Evolutionary conservation across 768 basidiomycete species (phyloP).

Genomic region (Russula ochroleuca): DNA sequence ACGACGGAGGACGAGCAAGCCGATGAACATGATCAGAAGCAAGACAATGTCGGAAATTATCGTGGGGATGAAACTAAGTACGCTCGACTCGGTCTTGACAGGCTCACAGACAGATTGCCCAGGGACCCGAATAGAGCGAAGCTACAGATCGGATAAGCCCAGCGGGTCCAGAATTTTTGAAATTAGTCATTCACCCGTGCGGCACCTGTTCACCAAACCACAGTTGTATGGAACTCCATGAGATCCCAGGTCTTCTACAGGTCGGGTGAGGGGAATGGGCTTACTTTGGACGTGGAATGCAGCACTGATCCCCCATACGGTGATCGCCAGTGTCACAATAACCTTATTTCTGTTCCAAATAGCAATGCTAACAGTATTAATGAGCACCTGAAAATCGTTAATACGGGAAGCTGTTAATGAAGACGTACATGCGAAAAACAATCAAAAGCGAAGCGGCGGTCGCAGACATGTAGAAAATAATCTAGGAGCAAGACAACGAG

Average conservation of each 20-base stretch:
- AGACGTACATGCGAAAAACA: slow-evolving; percentile 8
- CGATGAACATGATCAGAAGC: slow-evolving; percentile 10
- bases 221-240: not conserved
- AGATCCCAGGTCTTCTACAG: not conserved
- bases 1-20: not conserved
- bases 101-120: not conserved
- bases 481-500: not conserved
- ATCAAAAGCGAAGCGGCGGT: not conserved
- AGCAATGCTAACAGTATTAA: not conserved
- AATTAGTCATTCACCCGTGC: not conserved
- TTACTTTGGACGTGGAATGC: not conserved
- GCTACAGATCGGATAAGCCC: not conserved
- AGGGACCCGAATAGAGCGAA: not conserved
- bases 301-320: not conserved
- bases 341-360: slow-evolving; percentile 4
- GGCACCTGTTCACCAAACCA: not conserved
- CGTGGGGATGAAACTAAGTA: not conserved
- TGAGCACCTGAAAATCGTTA: not conserved
- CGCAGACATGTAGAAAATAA: not conserved
- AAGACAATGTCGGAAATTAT: not conserved
- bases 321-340: not conserved
- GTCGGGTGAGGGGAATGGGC: not conserved
- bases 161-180: not conserved
- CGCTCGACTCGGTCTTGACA: too few relatives aligned
- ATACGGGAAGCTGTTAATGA: too few relatives aligned